Conservation (phyloP, 768 basidiomycete genomes). For the Kwoniella newhampshirensis region DNA sequence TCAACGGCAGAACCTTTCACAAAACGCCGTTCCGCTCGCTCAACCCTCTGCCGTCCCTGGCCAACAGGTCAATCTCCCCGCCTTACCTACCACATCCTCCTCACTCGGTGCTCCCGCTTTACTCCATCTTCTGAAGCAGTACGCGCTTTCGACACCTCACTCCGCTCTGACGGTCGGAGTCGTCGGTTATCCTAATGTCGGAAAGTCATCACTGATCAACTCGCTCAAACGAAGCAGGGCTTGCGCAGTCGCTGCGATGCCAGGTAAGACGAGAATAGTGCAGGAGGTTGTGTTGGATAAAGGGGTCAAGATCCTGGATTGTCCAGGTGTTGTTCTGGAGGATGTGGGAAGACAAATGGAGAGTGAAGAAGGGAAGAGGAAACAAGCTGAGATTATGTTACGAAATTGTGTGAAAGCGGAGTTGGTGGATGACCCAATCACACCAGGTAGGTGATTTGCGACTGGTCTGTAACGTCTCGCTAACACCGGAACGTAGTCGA, state of each 20-base stretch:
- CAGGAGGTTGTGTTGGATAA: slow-evolving; percentile 91
- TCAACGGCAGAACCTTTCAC: slow-evolving; percentile 76
- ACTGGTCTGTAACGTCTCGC: not conserved
- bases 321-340: slow-evolving; percentile 95
- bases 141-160: slow-evolving; percentile 52
- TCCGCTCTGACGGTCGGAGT: slow-evolving; percentile 54
- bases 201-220: slow-evolving; percentile 54
- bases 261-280: slow-evolving; percentile 88
- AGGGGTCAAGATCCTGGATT: slow-evolving; percentile 87
- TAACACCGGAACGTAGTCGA: slow-evolving; percentile 62
- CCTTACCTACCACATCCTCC: slow-evolving; percentile 48
- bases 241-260: slow-evolving; percentile 89
- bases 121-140: slow-evolving; percentile 70
- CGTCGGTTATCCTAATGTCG: slow-evolving; percentile 55
- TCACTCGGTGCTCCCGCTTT: slow-evolving; percentile 58
- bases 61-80: slow-evolving; percentile 33
- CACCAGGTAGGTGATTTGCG: slow-evolving; percentile 65
- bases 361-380: slow-evolving; percentile 54
- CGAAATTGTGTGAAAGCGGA: slow-evolving; percentile 89
- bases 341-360: slow-evolving; percentile 61
- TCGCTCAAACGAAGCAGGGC: slow-evolving; percentile 53
- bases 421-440: slow-evolving; percentile 84
- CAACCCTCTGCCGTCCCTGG: slow-evolving; percentile 33
- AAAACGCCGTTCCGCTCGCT: slow-evolving; percentile 44
- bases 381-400: slow-evolving; percentile 65